Base-by-base conservation (phyloP, 495 filamentous ascomycete species). In the Trichoderma reesei region DNA sequence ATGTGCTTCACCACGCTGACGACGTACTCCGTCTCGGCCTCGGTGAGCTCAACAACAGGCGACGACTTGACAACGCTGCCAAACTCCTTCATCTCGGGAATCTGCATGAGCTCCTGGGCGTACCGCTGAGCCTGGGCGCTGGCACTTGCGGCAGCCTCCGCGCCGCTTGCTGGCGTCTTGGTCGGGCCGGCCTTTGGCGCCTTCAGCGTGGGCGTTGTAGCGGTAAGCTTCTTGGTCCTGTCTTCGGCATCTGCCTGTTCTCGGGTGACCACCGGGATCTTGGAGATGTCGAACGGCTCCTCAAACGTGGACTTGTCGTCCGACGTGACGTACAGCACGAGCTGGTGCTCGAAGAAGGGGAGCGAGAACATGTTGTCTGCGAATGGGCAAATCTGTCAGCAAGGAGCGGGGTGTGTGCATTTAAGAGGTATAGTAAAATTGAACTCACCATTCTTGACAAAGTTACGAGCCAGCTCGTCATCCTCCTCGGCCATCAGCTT, bases 181-280 rank as follows among this genome's bases (percentile, higher is more conserved):
- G 90, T 82, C 56, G 89, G 89, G 16, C 89, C 90, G 36, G 90
- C 79, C 65, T 88, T 90, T 33, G 95, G 92, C 34, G 92, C 91
- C 76, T 96, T 97, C 78, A 98, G 89, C 10, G 95, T 96, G 54
- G 94, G 92, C 10, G 91, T 93, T 34, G 91, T 88, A 8, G 88
- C 87, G 3, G 90, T 95, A 69, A 96, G 88, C 77, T 98, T 97
- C 83, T 96, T 93, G 38, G 90, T 96, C 67, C 91, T 84, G 75
- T 98, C 94, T 75, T 96, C 93, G n/a, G 95, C 95, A 70, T 96
- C 85, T 44, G 93, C 91, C 79, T 98, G 91, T 74, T 97, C 94
- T 60, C 92, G 88, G 56, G 91, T 92, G 71, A 98, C 94, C 63
- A 96, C 83, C n/a, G 94, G 94, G 63, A 98, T 87, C 63, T 87